Conservation (phyloP, 2,329 filamentous ascomycete genomes). For the Diaporthe vexans region DNA sequence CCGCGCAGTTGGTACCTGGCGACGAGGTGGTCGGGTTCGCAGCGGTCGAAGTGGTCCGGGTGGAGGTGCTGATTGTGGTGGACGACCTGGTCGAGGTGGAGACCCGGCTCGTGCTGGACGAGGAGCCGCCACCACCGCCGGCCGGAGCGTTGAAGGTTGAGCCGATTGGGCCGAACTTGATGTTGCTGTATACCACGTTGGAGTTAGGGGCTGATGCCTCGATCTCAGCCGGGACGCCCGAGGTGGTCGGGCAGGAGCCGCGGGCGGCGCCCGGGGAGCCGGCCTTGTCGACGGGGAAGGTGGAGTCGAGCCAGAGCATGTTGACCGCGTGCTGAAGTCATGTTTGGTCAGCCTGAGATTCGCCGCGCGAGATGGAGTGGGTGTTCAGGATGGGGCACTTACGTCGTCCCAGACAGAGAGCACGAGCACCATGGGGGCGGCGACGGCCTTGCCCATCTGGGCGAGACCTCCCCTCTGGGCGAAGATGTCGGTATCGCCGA, state of each 20-base stretch:
- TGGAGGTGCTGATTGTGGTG: slow-evolving; percentile 36
- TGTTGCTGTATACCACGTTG: slow-evolving; percentile 46
- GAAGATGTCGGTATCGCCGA: slow-evolving; percentile 67
- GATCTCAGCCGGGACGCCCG: slow-evolving; percentile 57
- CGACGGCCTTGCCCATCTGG: slow-evolving; percentile 67
- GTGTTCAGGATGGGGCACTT: neutral
- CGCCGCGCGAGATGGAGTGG: too few species aligned
- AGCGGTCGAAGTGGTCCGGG: slow-evolving; percentile 3
- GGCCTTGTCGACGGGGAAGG: slow-evolving; percentile 60
- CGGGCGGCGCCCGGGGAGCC: slow-evolving; percentile 61
- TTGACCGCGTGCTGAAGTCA: slow-evolving; percentile 62
- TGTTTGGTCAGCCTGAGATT: neutral
- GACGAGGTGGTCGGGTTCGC: slow-evolving; percentile 15
- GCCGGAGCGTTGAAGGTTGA: slow-evolving; percentile 46
- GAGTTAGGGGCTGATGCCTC: slow-evolving; percentile 47
- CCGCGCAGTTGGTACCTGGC: slow-evolving; percentile 7
- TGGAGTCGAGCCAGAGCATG: slow-evolving; percentile 74
- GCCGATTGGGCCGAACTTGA: slow-evolving; percentile 45
- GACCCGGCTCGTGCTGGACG: slow-evolving; percentile 35
- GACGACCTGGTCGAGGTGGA: slow-evolving; percentile 36
- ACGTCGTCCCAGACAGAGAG: slow-evolving; percentile 72
- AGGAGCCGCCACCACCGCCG: slow-evolving; percentile 23
- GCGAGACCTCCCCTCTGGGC: slow-evolving; percentile 65
- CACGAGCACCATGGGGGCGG: slow-evolving; percentile 72
- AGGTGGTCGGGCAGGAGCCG: slow-evolving; percentile 57